phyloP scores from a whole-genome alignment of 805 yeast genomes.

The Candida andamanensis region DNA sequence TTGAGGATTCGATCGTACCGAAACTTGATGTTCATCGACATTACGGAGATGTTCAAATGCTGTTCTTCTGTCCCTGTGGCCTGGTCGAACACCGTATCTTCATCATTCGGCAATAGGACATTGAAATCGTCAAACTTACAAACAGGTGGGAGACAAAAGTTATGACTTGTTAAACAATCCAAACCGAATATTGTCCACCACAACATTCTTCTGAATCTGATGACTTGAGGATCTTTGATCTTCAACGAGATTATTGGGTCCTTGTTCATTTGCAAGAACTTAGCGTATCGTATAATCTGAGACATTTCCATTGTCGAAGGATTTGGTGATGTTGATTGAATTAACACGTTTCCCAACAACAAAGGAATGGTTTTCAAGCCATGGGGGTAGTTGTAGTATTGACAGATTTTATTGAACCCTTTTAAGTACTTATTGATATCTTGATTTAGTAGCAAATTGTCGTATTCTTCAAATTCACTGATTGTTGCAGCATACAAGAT shows the following conservation, averaged over 20 bases:
- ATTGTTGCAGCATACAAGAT: conserved; percentile 55
- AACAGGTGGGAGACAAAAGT: conserved; percentile 51
- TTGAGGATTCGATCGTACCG: conserved; percentile 48
- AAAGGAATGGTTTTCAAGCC: conserved; percentile 39
- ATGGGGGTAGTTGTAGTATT: conserved; percentile 47
- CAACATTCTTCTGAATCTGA: conserved; percentile 50
- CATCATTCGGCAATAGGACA: conserved; percentile 50
- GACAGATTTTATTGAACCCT: conserved; percentile 46
- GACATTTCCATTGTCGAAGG: conserved; percentile 55
- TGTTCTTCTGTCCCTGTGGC: conserved; percentile 25
- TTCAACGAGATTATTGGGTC: conserved; percentile 55
- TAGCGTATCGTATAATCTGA: conserved; percentile 51
- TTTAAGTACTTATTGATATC: conserved; percentile 47
- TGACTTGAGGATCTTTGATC: conserved; percentile 42
- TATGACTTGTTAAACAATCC: conserved; percentile 53
- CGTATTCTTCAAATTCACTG: conserved; percentile 55
- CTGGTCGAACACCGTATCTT: conserved; percentile 29
- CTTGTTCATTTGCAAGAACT: conserved; percentile 50
- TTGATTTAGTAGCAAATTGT: conserved; percentile 40
- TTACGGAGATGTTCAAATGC: conserved; percentile 38
- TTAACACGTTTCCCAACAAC: conserved; percentile 44
- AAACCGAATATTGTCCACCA: conserved; percentile 66
- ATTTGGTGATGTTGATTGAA: conserved; percentile 50
- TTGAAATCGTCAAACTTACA: conserved; percentile 51
- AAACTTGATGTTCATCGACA: conserved; percentile 51